A percentile compares a stretch with the other conserved stretches of the same genome.
These are phyloP conservation scores for Lyophyllum shimeji DNA, from an alignment of 768 basidiomycete species.

Conservation along the genomic window DNA sequence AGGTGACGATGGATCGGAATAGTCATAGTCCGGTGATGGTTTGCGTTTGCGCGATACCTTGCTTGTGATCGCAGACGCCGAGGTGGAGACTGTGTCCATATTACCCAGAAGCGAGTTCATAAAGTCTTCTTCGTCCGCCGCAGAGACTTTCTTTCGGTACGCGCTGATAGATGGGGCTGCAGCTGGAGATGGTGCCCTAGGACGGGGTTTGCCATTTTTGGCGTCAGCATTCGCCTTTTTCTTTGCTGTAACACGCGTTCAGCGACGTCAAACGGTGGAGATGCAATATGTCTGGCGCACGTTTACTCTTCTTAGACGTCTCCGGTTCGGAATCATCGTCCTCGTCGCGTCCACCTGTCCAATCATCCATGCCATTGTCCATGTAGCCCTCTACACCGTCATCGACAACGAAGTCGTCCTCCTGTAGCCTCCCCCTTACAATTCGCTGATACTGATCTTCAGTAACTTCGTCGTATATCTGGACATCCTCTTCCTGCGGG, in stretches of 20 bases:
- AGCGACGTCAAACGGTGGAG: neutral
- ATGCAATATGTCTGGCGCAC: slow-evolving; percentile 25
- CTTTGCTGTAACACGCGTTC: slow-evolving; percentile 24
- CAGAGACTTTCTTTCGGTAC: slow-evolving; percentile 76
- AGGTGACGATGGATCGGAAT: slow-evolving; percentile 41
- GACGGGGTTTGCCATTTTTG: slow-evolving; percentile 42
- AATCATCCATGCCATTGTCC: slow-evolving; percentile 97
- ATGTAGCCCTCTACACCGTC: slow-evolving; percentile 90
- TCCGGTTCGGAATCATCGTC: slow-evolving; percentile 60
- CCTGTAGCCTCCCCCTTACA: slow-evolving; percentile 77
- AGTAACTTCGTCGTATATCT: slow-evolving; percentile 85
- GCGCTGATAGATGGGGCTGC: slow-evolving; percentile 67
- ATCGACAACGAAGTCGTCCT: slow-evolving; percentile 94
- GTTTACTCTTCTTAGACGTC: slow-evolving; percentile 40
- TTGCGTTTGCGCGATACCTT: slow-evolving; percentile 63
- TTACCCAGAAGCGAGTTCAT: slow-evolving; percentile 79
- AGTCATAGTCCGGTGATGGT: slow-evolving; percentile 48
- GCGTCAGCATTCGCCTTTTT: slow-evolving; percentile 41
- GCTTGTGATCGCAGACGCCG: slow-evolving; percentile 30
- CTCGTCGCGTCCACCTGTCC: slow-evolving; percentile 62
- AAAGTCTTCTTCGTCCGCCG: slow-evolving; percentile 84
- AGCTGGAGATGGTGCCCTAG: slow-evolving; percentile 50
- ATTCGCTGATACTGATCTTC: slow-evolving; percentile 88
- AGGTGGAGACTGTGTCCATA: slow-evolving; percentile 54
- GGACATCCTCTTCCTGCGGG: slow-evolving; percentile 53